phyloP scores from a whole-genome alignment of 805 yeast genomes.

The Candida manassasensis region DNA sequence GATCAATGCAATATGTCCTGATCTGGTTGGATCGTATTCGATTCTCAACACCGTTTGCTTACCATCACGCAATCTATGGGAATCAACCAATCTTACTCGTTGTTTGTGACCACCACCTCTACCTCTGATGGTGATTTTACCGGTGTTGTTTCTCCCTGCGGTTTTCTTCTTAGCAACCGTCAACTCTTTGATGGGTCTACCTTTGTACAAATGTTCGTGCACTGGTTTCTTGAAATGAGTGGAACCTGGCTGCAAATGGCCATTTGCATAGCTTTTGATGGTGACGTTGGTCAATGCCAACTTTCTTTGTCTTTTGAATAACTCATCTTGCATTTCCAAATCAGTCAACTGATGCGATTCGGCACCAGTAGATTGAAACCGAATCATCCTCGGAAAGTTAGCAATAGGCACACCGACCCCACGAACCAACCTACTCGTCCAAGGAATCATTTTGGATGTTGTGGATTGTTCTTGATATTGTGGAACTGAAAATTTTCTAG shows the following conservation, averaged over 20 bases:
- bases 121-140: conserved; percentile 86
- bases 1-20: conserved; percentile 86
- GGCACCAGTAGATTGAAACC: conserved; percentile 11
- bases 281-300: conserved; percentile 65
- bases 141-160: conserved; percentile 87
- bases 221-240: conserved; percentile 87
- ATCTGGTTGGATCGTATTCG: conserved; percentile 93
- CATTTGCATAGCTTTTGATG: conserved; percentile 72
- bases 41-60: conserved; percentile 77
- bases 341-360: conserved; percentile 42
- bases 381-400: conserved; percentile 5
- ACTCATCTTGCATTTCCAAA: conserved; percentile 73
- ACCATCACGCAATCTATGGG: conserved; percentile 62
- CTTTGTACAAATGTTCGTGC: conserved; percentile 82
- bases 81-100: conserved; percentile 80
- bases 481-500: not conserved
- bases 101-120: conserved; percentile 96
- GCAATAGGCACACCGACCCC: conserved; percentile 4
- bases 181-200: conserved; percentile 71
- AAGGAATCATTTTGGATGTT: conserved; percentile 8
- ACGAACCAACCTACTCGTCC: conserved; percentile 9
- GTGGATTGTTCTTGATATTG: not conserved
- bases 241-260: conserved; percentile 71
- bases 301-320: conserved; percentile 66
- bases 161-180: conserved; percentile 66